These are phyloP conservation scores for Scenedesmus sp. DNA, from an alignment of 163 green algal genomes.

Conservation along the genomic window DNA sequence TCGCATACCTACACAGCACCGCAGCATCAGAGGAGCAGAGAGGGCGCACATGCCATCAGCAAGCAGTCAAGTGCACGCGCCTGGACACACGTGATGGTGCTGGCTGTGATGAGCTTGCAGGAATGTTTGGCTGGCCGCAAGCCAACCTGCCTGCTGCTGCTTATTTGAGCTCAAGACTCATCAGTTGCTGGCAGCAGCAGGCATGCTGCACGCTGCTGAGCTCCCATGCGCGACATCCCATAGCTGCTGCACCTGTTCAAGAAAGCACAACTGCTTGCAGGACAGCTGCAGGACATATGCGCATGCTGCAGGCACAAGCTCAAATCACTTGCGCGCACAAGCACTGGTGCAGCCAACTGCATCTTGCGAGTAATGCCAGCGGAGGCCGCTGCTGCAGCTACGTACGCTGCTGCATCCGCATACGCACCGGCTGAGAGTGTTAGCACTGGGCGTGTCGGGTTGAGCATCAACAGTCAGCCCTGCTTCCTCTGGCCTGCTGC, in stretches of 20 bases:
- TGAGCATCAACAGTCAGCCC: not conserved
- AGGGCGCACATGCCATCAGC: not conserved
- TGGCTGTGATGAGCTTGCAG: not conserved
- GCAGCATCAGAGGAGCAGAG: not conserved
- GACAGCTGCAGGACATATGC: not conserved
- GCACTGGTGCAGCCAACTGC: not conserved
- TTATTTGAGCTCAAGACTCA: not conserved
- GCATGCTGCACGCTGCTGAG: not conserved
- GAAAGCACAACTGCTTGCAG: not conserved
- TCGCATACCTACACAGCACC: not conserved
- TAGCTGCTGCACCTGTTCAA: no score
- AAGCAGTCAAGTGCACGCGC: not conserved
- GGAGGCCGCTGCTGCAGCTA: not conserved
- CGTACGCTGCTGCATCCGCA: not conserved
- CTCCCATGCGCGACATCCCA: not conserved
- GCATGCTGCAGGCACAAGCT: not conserved
- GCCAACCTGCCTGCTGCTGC: not conserved
- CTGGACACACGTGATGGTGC: not conserved
- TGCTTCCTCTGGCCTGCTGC: not conserved
- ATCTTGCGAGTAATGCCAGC: not conserved
- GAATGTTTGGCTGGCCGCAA: not conserved
- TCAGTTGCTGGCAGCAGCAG: not conserved
- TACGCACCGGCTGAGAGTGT: not conserved
- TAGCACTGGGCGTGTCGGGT: slow-evolving; percentile 1
- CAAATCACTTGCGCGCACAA: not conserved